Evolutionary conservation across 2,329 filamentous ascomycete species (phyloP).

Genomic region (Gnomoniopsis smithogilvyi): DNA sequence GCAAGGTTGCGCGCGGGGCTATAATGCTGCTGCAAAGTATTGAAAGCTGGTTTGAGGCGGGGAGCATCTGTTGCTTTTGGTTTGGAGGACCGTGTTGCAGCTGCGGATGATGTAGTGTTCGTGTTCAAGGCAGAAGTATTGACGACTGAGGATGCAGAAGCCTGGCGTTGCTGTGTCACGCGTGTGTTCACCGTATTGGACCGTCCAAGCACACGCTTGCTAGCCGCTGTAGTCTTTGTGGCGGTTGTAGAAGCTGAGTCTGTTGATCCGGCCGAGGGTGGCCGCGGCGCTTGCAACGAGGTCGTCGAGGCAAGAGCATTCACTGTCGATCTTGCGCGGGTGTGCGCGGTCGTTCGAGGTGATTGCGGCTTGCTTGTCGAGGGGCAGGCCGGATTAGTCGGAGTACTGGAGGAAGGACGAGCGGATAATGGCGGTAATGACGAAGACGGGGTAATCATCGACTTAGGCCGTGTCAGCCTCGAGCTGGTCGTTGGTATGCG

Average conservation of each 20-base stretch:
- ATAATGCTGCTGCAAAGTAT: slow-evolving; percentile 64
- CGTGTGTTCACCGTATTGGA: slow-evolving; percentile 12
- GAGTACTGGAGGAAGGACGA: slow-evolving; percentile 28
- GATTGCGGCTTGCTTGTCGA: slow-evolving; percentile 1
- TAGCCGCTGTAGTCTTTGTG: slow-evolving; percentile 1
- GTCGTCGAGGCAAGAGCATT: slow-evolving; percentile 36
- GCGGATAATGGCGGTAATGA: slow-evolving; percentile 13
- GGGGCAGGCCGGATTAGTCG: slow-evolving; percentile 22
- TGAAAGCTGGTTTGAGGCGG: slow-evolving; percentile 53
- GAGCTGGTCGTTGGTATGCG: slow-evolving; percentile 19
- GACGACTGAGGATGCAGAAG: background rate
- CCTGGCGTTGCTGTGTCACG: slow-evolving; percentile 1
- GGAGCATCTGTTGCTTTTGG: slow-evolving; percentile 19
- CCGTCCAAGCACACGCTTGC: slow-evolving; percentile 14
- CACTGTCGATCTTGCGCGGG: slow-evolving; percentile 39
- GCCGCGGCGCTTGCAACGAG: slow-evolving; percentile 35
- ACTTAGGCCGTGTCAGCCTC: slow-evolving; percentile 17
- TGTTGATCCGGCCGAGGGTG: slow-evolving; percentile 24
- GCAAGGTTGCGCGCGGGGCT: slow-evolving; percentile 59
- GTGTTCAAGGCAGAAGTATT: slow-evolving; percentile 3
- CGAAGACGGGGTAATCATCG: slow-evolving; percentile 17
- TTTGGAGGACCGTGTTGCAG: slow-evolving; percentile 7
- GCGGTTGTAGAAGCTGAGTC: slow-evolving; percentile 16
- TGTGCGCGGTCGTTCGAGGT: slow-evolving; percentile 26
- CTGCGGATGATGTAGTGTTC: slow-evolving; percentile 14